phyloP scores from a whole-genome alignment of 768 basidiomycete species.

The Tulasnella calospora region DNA sequence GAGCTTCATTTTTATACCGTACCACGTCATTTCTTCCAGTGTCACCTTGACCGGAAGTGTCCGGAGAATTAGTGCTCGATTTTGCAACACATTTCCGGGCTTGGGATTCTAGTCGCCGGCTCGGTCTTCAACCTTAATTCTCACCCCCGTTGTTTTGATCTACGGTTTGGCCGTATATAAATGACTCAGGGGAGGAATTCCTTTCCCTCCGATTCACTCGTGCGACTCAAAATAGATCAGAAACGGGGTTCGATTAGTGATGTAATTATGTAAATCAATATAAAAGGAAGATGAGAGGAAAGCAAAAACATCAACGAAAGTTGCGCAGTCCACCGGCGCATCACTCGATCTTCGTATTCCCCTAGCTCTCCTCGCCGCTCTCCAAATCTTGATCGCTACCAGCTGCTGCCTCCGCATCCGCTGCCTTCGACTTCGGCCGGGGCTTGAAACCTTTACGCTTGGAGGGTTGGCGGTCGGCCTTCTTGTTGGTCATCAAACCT shows the following conservation, averaged over 20 bases:
- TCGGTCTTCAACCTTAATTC: background rate
- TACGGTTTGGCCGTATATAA: background rate
- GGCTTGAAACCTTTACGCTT: background rate
- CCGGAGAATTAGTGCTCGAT: background rate
- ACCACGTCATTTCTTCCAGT: background rate
- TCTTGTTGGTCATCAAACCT: background rate
- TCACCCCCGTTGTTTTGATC: background rate
- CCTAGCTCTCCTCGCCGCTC: no score
- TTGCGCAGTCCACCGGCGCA: background rate
- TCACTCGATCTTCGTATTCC: background rate
- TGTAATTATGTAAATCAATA: no score
- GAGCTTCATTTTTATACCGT: background rate
- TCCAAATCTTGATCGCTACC: background rate
- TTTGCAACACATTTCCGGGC: background rate
- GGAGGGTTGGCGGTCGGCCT: background rate
- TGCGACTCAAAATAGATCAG: no score
- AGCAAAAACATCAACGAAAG: background rate
- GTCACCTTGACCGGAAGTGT: background rate
- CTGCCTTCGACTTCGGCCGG: background rate
- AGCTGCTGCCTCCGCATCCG: background rate
- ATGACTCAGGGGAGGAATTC: no score
- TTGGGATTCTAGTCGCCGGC: background rate
- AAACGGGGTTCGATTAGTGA: no score
- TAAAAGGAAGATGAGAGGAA: background rate
- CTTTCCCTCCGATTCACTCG: no score